phyloP scores from a whole-genome alignment of 768 basidiomycete species.

The Neoboletus subvelutipes region DNA sequence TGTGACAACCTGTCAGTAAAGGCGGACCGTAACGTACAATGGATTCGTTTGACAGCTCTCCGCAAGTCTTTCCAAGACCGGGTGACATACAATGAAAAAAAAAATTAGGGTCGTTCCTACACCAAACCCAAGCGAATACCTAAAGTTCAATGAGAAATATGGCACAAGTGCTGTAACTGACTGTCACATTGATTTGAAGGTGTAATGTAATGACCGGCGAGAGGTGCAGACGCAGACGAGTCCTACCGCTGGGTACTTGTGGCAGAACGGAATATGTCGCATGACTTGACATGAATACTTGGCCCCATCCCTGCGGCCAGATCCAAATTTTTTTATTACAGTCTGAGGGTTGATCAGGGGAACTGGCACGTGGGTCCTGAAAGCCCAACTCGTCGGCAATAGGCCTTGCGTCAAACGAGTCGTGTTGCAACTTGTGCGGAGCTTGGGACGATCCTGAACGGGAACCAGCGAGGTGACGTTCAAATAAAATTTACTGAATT shows the following conservation, averaged over 20 bases:
- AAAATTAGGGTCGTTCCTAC: background rate
- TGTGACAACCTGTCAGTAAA: background rate
- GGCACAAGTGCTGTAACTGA: background rate
- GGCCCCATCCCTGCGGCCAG: no score
- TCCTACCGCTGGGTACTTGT: no score
- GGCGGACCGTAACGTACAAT: background rate
- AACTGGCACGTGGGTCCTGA: no score
- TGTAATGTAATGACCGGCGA: background rate
- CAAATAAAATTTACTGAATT: background rate
- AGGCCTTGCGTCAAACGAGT: background rate
- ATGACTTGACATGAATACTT: no score
- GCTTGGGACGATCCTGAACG: background rate
- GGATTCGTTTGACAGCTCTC: background rate
- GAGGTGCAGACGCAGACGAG: background rate
- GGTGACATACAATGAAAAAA: background rate
- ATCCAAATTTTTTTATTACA: no score
- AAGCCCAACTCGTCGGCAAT: background rate
- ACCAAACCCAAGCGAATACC: background rate
- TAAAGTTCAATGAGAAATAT: background rate
- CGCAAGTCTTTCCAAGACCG: background rate
- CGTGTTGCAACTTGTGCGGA: background rate
- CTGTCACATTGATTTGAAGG: background rate
- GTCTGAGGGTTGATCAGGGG: no score
- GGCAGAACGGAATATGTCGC: background rate
- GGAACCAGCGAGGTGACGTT: background rate